Evolutionary conservation across 495 filamentous ascomycete species (phyloP).

Genomic region (Penicillium turbatum): DNA sequence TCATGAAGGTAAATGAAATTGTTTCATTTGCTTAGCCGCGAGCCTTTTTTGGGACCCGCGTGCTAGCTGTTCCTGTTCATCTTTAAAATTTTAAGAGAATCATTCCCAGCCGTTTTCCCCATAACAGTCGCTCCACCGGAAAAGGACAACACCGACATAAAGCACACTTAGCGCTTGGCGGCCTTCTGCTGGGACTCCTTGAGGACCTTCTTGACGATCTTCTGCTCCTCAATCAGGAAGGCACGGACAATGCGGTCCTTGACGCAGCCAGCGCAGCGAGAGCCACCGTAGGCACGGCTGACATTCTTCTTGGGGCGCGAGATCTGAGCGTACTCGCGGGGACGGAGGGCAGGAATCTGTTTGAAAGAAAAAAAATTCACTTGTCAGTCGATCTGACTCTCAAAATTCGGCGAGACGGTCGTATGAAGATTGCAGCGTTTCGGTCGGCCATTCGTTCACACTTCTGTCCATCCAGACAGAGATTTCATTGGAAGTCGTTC

Average conservation of each 20-base stretch:
- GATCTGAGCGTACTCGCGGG: conserved; percentile 92
- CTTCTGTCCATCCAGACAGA: conserved; percentile 7
- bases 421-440: conserved; percentile 8
- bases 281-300: conserved; percentile 95
- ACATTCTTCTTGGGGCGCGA: conserved; percentile 98
- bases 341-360: conserved; percentile 92
- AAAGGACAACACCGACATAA: conserved; percentile 43
- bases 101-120: conserved; percentile 36
- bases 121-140: conserved; percentile 40
- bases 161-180: conserved; percentile 47
- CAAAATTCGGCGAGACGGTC: conserved; percentile 2
- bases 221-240: conserved; percentile 99
- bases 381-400: conserved; percentile 19
- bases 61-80: conserved; percentile 36
- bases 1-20: conserved; percentile 35
- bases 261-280: conserved; percentile 96
- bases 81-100: conserved; percentile 32
- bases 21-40: conserved; percentile 33
- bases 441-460: conserved; percentile 7
- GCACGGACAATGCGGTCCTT: conserved; percentile 95
- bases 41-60: conserved; percentile 19
- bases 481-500: conserved; percentile 13
- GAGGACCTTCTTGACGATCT: conserved; percentile 99
- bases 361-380: conserved; percentile 4
- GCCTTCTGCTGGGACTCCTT: conserved; percentile 87